Evolutionary conservation across 192 early-diverging fungal genomes (phyloP).

Genomic region (Coemansia sp.): DNA sequence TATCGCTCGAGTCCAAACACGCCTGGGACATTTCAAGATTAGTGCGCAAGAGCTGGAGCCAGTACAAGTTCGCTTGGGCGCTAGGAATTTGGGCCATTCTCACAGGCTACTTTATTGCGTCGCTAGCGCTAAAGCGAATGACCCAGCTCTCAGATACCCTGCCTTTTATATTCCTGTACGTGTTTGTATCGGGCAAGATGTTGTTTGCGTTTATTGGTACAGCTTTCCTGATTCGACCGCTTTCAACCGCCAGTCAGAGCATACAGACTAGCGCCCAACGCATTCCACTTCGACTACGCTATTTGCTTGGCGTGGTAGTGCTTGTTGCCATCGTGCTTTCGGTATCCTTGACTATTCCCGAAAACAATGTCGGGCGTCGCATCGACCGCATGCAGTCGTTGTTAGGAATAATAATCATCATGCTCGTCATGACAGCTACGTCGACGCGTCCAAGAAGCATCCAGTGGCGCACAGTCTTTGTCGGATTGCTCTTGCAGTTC

Average conservation of each 20-base stretch:
- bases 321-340: conserved; percentile 62
- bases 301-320: conserved; percentile 55
- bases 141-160: conserved; percentile 56
- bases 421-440: conserved; percentile 47
- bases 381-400: conserved; percentile 75
- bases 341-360: conserved; percentile 36
- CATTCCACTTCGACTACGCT: conserved; percentile 35
- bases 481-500: conserved; percentile 75
- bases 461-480: conserved; percentile 72
- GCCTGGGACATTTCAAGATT: background rate
- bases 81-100: conserved; percentile 58
- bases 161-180: conserved; percentile 55
- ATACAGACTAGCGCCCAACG: conserved; percentile 8
- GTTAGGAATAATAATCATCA: conserved; percentile 66
- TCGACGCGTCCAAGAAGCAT: conserved; percentile 69
- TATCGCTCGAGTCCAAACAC: background rate
- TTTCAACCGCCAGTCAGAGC: background rate
- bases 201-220: conserved; percentile 53
- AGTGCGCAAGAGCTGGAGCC: conserved; percentile 17
- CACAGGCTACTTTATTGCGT: conserved; percentile 66
- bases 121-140: conserved; percentile 58
- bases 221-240: conserved; percentile 24
- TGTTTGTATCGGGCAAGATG: conserved; percentile 57
- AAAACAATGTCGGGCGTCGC: conserved; percentile 58
- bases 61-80: conserved; percentile 29